Base-by-base conservation (phyloP, 2,329 filamentous ascomycete genomes). In the Fusarium oligoseptatum region DNA sequence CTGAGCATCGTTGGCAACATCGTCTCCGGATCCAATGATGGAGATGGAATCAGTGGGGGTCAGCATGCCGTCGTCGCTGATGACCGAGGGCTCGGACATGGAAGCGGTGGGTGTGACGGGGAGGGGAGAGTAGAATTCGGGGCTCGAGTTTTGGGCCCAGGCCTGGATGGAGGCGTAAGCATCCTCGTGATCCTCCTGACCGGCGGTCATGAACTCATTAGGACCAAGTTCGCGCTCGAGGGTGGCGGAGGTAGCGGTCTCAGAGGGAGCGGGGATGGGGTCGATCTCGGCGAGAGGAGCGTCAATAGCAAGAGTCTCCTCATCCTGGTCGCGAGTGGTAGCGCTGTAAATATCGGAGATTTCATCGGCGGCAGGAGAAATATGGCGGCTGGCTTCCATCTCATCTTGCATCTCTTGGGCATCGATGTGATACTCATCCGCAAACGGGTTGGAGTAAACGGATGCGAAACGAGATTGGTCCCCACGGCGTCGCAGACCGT, bases 151-250 rank as follows among this genome's bases (percentile, higher is more conserved):
- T 74, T 90, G 87, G 1, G 90, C 90, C 90, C 91, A 92, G 0
- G 90, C 91, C 78, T 92, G 89, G 74, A 92, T 92, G 2, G 89
- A 90, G 55, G 88, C 87, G 77, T 88, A 92, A 2, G 88, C 86
- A 15, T 88, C 85, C 15, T 84, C 79, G 22, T 80, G 81, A 65
- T 86, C 82, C 4, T 87, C 84, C 74, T 88, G 85, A 48, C 87
- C 85, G 10, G 88, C 86, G 0, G 88, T 88, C 83, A 88, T 86
- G 80, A 84, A 89, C 75, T 89, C 87, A 68, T 88, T 83, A 8
- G 83, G 80, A 7, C 72, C 74, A 8, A 82, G 78, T 64, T 80
- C 77, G 12, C 77, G 80, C 60, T 87, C 86, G 4, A 85, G 79
- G 2, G 81, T 81, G 10, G 74, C 76, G 17, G 80, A 78, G 20